Conservation (phyloP, 306 rosid species). For the Rubus parviflorus region DNA sequence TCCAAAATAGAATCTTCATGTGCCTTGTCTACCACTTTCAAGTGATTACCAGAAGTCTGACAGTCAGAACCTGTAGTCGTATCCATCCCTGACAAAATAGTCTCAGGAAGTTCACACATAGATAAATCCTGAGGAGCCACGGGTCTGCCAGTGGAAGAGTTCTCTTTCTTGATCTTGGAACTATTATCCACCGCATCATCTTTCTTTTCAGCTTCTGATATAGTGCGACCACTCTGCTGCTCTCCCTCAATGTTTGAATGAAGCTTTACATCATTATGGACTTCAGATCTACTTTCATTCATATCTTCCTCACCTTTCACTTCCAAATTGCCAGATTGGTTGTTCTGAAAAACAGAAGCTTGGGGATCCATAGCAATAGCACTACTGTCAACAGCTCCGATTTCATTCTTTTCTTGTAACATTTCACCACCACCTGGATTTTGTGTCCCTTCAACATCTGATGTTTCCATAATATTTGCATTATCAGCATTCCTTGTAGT, state of each 20-base stretch:
- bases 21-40: constrained; percentile 65
- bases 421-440: constrained; percentile 42
- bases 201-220: constrained; percentile 47
- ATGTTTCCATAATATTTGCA: constrained; percentile 48
- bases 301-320: constrained; percentile 48
- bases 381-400: constrained; percentile 34
- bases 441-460: constrained; percentile 46
- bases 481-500: constrained; percentile 43
- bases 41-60: constrained; percentile 41
- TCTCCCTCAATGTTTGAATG: constrained; percentile 44
- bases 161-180: constrained; percentile 46
- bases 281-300: constrained; percentile 35
- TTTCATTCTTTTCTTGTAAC: constrained; percentile 42
- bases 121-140: constrained; percentile 39
- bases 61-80: constrained; percentile 40
- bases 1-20: constrained; percentile 89
- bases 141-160: constrained; percentile 26
- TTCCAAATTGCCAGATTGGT: constrained; percentile 36
- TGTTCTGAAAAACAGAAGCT: constrained; percentile 47
- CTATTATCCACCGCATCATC: constrained; percentile 37
- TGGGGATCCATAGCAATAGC: constrained; percentile 35
- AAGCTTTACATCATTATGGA: constrained; percentile 40
- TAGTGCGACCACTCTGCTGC: constrained; percentile 40
- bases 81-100: constrained; percentile 36
- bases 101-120: constrained; percentile 41